Evolutionary conservation across 441 rosid genomes (phyloP).

Genomic region (Gossypium schwendimanii): DNA sequence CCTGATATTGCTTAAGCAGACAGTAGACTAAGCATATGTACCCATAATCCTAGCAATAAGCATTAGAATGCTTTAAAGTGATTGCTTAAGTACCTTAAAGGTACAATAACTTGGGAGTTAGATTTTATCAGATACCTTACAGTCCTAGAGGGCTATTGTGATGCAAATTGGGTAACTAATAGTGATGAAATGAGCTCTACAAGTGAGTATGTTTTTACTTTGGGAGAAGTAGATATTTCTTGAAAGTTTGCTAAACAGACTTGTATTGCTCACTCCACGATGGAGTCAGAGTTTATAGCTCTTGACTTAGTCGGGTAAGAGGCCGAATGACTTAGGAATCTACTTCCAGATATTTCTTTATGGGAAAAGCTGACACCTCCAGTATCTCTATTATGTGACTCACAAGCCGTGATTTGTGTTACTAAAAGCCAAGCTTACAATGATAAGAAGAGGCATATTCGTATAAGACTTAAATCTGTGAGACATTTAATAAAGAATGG

Average conservation of each 20-base stretch:
- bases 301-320: neutral
- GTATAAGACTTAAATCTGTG: neutral
- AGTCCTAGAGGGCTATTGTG: neutral
- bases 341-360: neutral
- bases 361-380: neutral
- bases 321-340: neutral
- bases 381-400: neutral
- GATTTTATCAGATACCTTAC: neutral
- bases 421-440: neutral
- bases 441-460: neutral
- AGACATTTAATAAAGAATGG: too few species aligned
- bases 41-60: neutral
- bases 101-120: neutral
- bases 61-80: neutral
- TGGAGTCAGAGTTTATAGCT: neutral
- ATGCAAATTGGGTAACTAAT: neutral
- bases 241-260: neutral
- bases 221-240: too few species aligned
- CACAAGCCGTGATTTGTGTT: neutral
- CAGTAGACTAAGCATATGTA: too few species aligned
- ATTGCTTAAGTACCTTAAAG: neutral
- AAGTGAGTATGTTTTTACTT: neutral
- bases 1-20: neutral
- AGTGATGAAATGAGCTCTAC: neutral
- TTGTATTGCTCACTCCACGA: neutral